A percentile compares a stretch with the other conserved stretches of the same genome.
Conservation (phyloP, 2,329 filamentous ascomycete species). For the Cadophora malorum region DNA sequence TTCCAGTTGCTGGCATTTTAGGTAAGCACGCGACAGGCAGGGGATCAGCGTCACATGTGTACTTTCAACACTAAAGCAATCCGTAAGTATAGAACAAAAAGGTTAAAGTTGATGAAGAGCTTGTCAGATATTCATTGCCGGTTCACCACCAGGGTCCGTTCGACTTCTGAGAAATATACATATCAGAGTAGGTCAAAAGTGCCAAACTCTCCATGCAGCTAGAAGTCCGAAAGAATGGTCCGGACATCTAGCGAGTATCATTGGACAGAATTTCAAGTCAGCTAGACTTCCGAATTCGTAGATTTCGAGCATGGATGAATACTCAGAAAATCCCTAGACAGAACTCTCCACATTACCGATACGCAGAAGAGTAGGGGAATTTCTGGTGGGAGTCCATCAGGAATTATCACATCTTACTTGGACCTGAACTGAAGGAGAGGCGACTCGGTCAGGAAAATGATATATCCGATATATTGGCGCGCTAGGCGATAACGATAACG, state of each 20-base stretch:
- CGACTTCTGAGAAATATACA: background rate
- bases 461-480: background rate
- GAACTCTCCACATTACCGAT: background rate
- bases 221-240: background rate
- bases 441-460: background rate
- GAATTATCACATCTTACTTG: no score
- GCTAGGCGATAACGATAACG: slow-evolving; percentile 26
- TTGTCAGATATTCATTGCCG: background rate
- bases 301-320: background rate
- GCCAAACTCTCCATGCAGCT: background rate
- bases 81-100: background rate
- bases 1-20: slow-evolving; percentile 19
- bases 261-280: background rate
- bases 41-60: slow-evolving; percentile 24
- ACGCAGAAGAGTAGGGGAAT: no score
- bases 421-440: background rate
- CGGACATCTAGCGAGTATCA: background rate
- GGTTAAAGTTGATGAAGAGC: background rate
- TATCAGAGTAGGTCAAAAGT: background rate
- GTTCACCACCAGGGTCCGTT: background rate
- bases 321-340: background rate
- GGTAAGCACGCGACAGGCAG: slow-evolving; percentile 27
- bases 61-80: background rate
- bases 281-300: background rate
- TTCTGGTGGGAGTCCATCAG: no score